Evolutionary conservation across 495 filamentous ascomycete species (phyloP).

Genomic region (Oidiodendron maius): DNA sequence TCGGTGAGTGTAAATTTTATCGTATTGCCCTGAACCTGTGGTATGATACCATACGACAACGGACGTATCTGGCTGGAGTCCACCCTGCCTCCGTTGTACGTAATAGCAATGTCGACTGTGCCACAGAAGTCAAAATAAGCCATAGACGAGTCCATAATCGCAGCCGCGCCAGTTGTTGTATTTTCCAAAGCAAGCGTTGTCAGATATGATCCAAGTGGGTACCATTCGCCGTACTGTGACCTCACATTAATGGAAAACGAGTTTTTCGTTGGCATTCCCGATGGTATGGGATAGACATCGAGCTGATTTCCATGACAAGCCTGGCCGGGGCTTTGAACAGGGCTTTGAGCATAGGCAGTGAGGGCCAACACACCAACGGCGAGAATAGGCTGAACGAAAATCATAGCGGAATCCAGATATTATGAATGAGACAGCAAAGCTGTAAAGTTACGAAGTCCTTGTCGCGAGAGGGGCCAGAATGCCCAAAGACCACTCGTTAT

Average conservation of each 20-base stretch:
- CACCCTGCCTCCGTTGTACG: slow-evolving; percentile 12
- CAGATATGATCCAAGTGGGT: slow-evolving; percentile 4
- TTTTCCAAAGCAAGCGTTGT: neutral
- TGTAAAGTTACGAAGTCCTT: no score
- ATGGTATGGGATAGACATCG: neutral
- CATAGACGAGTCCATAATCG: slow-evolving; percentile 1
- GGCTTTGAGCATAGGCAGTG: neutral
- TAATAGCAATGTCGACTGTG: slow-evolving; percentile 11
- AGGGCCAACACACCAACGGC: slow-evolving; percentile 16
- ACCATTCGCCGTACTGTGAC: slow-evolving; percentile 38
- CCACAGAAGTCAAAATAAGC: slow-evolving; percentile 21
- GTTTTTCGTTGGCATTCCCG: neutral
- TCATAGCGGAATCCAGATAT: no score
- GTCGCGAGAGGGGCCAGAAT: no score
- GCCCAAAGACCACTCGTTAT: no score
- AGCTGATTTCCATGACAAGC: no score
- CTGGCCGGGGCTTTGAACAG: no score
- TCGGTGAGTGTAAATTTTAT: slow-evolving; percentile 14
- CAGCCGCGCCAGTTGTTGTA: neutral
- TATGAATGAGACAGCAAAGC: no score
- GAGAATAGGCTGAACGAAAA: no score
- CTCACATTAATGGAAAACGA: neutral
- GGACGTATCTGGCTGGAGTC: slow-evolving; percentile 16
- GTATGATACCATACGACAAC: slow-evolving; percentile 8
- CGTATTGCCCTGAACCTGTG: slow-evolving; percentile 6